Base-by-base conservation (phyloP, 2,329 filamentous ascomycete genomes). In the Cercospora citrullina region DNA sequence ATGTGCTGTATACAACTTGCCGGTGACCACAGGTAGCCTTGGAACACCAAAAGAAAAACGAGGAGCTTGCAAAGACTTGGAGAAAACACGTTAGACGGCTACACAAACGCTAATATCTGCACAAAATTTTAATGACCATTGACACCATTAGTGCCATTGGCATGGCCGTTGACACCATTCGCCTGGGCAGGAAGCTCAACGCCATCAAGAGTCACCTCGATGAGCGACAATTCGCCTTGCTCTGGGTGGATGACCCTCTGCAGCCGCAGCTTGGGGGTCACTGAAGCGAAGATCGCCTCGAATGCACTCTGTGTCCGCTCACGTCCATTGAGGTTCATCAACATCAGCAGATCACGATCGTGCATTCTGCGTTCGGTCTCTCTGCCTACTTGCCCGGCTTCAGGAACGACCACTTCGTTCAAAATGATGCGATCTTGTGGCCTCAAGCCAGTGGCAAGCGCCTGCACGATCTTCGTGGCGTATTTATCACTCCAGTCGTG, bases 401-500 rank as follows among this genome's bases (percentile, higher is more conserved):
- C 68, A 16, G 71, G 70, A 16, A 73, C 67, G 33, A 72, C 71
- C 9, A 73, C 71, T 28, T 73, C 71, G 55, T 73, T 73, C 30
- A 73, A 60, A 18, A 73, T 72, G 39, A 73, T 64, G 12, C 68
- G 67, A 48, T 73, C 71, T 33, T 71, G 65, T 21, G 68, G 64
- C n/a, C 70, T 36, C 12, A 73, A 45, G 4, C 66, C 68, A 6
- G 33, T 66, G 1, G 71, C 70, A 30, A 73, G 42, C 26, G 60
- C 45, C 30, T 73, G 63, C 28, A 74, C 30, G 55, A 74, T 74
- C 63, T 71, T 67, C 4, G 60, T 62, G 5, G 72, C 71, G 36
- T 74, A 74, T 42, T 74, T 72, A 68, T 72, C 69, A 28, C 61
- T 66, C 72, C 72, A 74, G 57, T 74, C 69, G 60, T 74, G 72